Percentiles rank a stretch among this genome's conserved stretches.
These are phyloP conservation scores for Cyberlindnera misumaiensis DNA, from an alignment of 805 yeast genomes.

Conservation along the genomic window DNA sequence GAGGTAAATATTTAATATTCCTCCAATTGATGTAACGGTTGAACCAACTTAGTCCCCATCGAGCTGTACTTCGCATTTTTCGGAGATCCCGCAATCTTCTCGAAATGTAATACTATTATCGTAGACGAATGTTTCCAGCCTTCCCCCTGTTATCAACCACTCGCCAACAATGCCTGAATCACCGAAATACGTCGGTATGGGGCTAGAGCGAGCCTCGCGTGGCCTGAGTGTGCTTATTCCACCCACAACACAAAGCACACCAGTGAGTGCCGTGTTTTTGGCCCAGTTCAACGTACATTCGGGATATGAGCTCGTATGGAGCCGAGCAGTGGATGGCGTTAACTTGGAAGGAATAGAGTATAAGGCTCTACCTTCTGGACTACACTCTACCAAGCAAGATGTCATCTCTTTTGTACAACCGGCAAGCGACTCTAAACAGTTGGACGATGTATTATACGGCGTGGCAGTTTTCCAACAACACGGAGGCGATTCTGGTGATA, in stretches of 20 bases:
- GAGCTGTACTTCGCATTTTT: too few relatives aligned
- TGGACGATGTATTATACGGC: slow-evolving; percentile 33
- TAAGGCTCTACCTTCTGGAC: slow-evolving; percentile 63
- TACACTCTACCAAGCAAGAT: slow-evolving; percentile 47
- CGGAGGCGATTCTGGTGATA: slow-evolving; percentile 27
- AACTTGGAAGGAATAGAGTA: slow-evolving; percentile 44
- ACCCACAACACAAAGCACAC: slow-evolving; percentile 14
- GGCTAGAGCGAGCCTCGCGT: background rate
- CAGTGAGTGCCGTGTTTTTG: slow-evolving; percentile 38
- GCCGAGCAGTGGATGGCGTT: slow-evolving; percentile 22
- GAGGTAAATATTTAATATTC: slow-evolving; percentile 5
- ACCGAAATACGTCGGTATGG: background rate
- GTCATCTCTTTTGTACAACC: slow-evolving; percentile 45
- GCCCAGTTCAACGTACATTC: slow-evolving; percentile 45
- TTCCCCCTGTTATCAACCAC: too few relatives aligned
- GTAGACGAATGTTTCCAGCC: too few relatives aligned
- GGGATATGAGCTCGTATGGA: slow-evolving; percentile 45
- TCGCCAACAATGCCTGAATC: background rate
- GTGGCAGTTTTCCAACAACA: slow-evolving; percentile 46
- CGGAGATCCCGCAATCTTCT: too few relatives aligned
- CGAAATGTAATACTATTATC: too few relatives aligned
- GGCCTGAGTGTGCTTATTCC: slow-evolving; percentile 3
- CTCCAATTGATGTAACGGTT: too few relatives aligned
- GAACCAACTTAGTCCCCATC: too few relatives aligned
- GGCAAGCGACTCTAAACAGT: slow-evolving; percentile 15